phyloP scores from a whole-genome alignment of 805 yeast species.

The Jamesozyma piceae region DNA sequence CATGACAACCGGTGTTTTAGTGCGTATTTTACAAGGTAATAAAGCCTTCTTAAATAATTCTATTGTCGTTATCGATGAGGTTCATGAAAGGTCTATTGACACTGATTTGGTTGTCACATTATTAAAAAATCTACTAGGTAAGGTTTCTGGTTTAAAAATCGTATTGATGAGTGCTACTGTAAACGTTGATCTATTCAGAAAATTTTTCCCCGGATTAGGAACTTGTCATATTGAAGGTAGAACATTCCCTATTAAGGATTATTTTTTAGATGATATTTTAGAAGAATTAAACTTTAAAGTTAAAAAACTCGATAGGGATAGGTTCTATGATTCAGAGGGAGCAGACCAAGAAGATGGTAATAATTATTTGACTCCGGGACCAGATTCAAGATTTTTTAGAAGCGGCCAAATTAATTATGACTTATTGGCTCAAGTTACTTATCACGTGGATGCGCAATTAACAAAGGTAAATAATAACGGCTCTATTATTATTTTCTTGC shows the following conservation, averaged over 20 bases:
- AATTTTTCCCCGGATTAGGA: conserved; percentile 51
- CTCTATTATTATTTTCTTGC: conserved; percentile 74
- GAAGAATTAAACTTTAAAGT: conserved; percentile 48
- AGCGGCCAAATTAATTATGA: conserved; percentile 68
- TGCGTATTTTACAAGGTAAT: conserved; percentile 64
- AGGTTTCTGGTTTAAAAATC: conserved; percentile 45
- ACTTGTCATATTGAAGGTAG: conserved; percentile 85
- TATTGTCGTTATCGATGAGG: conserved; percentile 81
- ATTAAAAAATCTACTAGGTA: conserved; percentile 49
- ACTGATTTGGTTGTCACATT: conserved; percentile 77
- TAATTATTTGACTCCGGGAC: conserved; percentile 43
- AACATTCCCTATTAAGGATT: conserved; percentile 82
- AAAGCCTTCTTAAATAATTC: conserved; percentile 42
- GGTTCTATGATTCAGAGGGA: conserved; percentile 16
- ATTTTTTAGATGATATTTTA: conserved; percentile 60
- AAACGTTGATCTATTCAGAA: conserved; percentile 54
- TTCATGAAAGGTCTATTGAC: conserved; percentile 91
- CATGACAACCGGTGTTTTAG: conserved; percentile 85
- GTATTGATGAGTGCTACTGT: conserved; percentile 94
- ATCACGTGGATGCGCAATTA: conserved; percentile 43
- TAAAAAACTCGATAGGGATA: conserved; percentile 18
- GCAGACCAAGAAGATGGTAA: conserved; percentile 20
- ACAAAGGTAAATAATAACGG: conserved; percentile 40
- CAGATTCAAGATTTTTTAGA: conserved; percentile 58
- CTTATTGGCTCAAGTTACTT: conserved; percentile 49